Base-by-base conservation (phyloP, 176 grass and related monocot genomes). In the Oryza meyeriana region DNA sequence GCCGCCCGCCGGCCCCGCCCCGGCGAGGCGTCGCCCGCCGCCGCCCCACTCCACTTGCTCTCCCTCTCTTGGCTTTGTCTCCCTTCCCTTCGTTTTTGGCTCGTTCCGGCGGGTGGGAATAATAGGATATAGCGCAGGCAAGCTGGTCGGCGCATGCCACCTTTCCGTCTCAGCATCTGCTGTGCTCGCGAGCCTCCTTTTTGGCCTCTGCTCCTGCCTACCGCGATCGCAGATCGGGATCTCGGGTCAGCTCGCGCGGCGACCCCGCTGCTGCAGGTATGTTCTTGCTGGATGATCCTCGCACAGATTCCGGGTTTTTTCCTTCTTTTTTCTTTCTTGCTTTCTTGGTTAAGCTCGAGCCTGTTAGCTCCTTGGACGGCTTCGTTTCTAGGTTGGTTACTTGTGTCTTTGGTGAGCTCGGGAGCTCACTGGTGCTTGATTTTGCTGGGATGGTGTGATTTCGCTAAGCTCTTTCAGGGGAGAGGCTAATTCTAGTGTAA, bases 221-320 rank as follows among this genome's bases (percentile, higher is more conserved):
- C 63, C 32, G 63, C 30, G 18, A 31, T 26, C 73, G 5, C 24
- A 79, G 67, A 86, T 86, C 88, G 84, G 74, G 88, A 90, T 83
- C 88, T 74, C 79, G 74, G 28, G 12, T 17, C n/a, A 25, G 17
- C 63, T 3, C 34, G 3, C 5, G 42, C 20, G 36, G 25, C 63
- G 75, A 64, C 52, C 44, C 11, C 10, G 17, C 76, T 45, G 42
- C 42, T 45, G n/a, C 27, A 81, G 66, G 79, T 81, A 38, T 5
- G 78, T 76, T 75, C 65, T 45, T 62, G 67, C 78, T 35, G 39
- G 48, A 55, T 55, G 55, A 10, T 72, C 77, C 80, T 78, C 40
- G 71, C 8, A 42, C 66, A 61, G 20, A 24, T 14, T 29, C 35
- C 27, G 22, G 34, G 41, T 62, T 22, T 58, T 28, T 25, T 26